Base-by-base conservation (phyloP, 1,284 basidiomycete species). In the Heterobasidion irregulare region DNA sequence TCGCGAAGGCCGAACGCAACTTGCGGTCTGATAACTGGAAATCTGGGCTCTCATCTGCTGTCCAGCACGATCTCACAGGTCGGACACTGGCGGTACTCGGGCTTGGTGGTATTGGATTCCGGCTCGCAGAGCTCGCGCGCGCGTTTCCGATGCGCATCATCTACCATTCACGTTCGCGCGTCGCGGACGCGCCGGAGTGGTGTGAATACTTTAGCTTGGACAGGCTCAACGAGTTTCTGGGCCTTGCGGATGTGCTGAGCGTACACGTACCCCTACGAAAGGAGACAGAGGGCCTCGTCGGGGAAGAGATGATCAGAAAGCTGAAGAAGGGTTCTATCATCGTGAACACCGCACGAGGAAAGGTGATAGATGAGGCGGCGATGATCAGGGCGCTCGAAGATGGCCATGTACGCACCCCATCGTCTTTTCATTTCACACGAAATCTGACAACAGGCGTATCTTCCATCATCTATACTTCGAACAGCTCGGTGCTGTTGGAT, bases 311-410 rank as follows among this genome's bases (percentile, higher is more conserved):
- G 76, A 94, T 97, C 58, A 74, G 84, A 52, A 75, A 77, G 65
- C 77, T 97, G 77, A 95, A 91, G 76, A 82, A 82, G 54, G 89
- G 89, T 7, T 78, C 84, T 1, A 78, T 94, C 48, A 80, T 98
- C 59, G 79, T 96, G 62, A 97, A 96, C 68, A 96, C 94, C 2
- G 93, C 94, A 18, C 75, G 94, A 46, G 94, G 94, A 6, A 94
- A 90, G 65, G 85, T 96, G 26, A 82, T 96, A 47, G 91, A 95
- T 61, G 92, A 96, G 69, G 83, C 80, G 3, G 93, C 92, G 2
- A 76, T 95, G 73, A 89, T 96, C 60, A 79, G 79, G 16, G 92
- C 92, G 12, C 71, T 96, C 57, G 84, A 92, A 65, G 84, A 86
- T 61, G 92, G 92, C n/a, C 88, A 91, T 66, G 89, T 89, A 68